A percentile compares a stretch with the other conserved stretches of the same genome.
Conservation (phyloP, 257 asterid species). For the Capsicum pubescens region DNA sequence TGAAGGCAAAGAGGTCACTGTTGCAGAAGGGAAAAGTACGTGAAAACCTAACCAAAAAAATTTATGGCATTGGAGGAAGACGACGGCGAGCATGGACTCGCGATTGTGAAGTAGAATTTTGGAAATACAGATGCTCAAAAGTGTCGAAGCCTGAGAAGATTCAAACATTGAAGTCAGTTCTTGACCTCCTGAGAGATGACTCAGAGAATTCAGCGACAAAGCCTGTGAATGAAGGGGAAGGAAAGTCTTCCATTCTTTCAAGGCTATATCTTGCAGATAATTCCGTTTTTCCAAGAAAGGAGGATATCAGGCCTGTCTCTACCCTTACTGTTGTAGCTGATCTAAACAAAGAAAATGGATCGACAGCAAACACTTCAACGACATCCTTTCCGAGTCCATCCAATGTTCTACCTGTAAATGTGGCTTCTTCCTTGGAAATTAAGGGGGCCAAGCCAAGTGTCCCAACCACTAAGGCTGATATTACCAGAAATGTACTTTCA, state of each 20-base stretch:
- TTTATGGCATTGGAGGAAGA: constrained; percentile 89
- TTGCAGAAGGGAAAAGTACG: constrained; percentile 95
- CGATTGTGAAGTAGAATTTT: constrained; percentile 95
- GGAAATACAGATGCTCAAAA: constrained; percentile 91
- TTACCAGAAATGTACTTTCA: constrained; percentile 44
- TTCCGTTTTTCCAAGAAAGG: constrained; percentile 86
- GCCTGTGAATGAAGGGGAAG: constrained; percentile 54
- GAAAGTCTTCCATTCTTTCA: constrained; percentile 69
- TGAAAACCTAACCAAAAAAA: constrained; percentile 87
- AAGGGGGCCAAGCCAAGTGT: constrained; percentile 47
- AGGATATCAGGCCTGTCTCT: constrained; percentile 72
- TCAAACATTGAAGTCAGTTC: constrained; percentile 89
- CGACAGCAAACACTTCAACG: constrained; percentile 42
- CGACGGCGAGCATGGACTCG: constrained; percentile 90
- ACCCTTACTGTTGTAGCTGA: constrained; percentile 42
- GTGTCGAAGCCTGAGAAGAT: constrained; percentile 76
- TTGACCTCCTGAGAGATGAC: constrained; percentile 67
- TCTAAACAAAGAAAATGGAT: constrained; percentile 45
- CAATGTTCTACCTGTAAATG: constrained; percentile 41
- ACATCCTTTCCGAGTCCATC: constrained; percentile 37
- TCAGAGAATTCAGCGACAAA: constrained; percentile 44
- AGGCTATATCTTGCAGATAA: constrained; percentile 92
- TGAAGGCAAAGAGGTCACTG: constrained; percentile 76
- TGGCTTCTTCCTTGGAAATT: constrained; percentile 40
- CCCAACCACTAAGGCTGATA: constrained; percentile 50